Evolutionary conservation across 768 basidiomycete genomes (phyloP).

Genomic region (Kwoniella dejecticola): DNA sequence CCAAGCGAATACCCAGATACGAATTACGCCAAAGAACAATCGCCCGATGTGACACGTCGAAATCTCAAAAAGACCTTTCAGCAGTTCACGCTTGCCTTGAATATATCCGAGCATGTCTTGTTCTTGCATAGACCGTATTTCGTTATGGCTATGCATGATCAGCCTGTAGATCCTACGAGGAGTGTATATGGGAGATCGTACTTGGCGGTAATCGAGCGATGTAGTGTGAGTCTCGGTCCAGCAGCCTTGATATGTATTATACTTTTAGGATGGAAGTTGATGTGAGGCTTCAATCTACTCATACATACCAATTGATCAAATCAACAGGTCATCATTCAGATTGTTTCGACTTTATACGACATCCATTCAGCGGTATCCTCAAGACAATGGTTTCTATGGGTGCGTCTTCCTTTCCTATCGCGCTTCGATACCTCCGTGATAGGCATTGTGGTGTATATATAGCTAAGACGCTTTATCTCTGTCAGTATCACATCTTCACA

Average conservation of each 20-base stretch:
- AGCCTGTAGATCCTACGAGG: constrained; percentile 24
- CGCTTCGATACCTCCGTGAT: no score
- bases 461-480: no score
- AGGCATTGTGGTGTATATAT: no score
- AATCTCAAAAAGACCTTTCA: constrained; percentile 27
- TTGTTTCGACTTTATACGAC: constrained; percentile 20
- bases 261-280: no score
- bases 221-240: constrained; percentile 27
- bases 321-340: constrained; percentile 32
- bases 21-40: constrained; percentile 8
- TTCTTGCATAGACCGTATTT: constrained; percentile 37
- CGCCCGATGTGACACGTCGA: constrained; percentile 17
- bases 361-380: constrained; percentile 19
- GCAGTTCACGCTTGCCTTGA: constrained; percentile 30
- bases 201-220: constrained; percentile 31
- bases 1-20: constrained; percentile 29
- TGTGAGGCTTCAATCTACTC: no score
- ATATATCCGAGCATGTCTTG: constrained; percentile 30
- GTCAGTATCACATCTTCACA: constrained; percentile 41
- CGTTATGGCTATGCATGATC: constrained; percentile 28
- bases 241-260: no score
- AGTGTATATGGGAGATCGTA: constrained; percentile 24
- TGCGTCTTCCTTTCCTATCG: constrained; percentile 14
- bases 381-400: constrained; percentile 38
- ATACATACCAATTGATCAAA: no score